Conservation (phyloP, 192 early-diverging fungal species). For the Coemansia sp. region DNA sequence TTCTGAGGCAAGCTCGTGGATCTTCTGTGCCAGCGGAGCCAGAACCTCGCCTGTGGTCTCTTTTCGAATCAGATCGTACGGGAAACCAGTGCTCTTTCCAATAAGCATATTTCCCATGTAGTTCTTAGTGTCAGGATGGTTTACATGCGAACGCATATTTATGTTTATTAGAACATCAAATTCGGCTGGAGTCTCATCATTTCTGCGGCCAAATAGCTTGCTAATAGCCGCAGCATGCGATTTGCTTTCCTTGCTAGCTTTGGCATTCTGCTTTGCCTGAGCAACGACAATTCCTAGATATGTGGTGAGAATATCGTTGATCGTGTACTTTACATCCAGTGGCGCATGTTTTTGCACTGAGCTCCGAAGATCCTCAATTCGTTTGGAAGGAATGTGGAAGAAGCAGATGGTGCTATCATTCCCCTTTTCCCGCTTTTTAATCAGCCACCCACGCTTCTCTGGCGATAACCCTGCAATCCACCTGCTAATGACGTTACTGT, state of each 20-base stretch:
- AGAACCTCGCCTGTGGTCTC: background rate
- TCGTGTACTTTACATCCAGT: too few relatives aligned
- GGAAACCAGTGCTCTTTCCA: background rate
- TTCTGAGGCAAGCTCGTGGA: background rate
- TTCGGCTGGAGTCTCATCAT: background rate
- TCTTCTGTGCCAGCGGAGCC: background rate
- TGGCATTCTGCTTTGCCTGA: too few relatives aligned
- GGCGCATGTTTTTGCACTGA: too few relatives aligned
- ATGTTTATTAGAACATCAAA: background rate
- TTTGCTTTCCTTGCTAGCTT: too few relatives aligned
- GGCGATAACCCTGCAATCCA: constrained; percentile 19
- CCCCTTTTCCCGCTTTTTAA: background rate
- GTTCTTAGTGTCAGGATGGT: background rate
- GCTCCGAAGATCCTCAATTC: too few relatives aligned
- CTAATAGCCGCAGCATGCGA: background rate
- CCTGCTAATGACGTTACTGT: background rate
- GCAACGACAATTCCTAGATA: too few relatives aligned
- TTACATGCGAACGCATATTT: background rate
- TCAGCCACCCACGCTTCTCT: background rate
- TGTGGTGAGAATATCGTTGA: too few relatives aligned
- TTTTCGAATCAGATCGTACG: background rate
- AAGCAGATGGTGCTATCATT: too few relatives aligned
- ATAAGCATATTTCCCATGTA: background rate
- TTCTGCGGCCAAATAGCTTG: background rate
- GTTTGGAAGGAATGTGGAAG: too few relatives aligned